phyloP scores from a whole-genome alignment of 139 green algal genomes.

The Yamagishiella unicocca region DNA sequence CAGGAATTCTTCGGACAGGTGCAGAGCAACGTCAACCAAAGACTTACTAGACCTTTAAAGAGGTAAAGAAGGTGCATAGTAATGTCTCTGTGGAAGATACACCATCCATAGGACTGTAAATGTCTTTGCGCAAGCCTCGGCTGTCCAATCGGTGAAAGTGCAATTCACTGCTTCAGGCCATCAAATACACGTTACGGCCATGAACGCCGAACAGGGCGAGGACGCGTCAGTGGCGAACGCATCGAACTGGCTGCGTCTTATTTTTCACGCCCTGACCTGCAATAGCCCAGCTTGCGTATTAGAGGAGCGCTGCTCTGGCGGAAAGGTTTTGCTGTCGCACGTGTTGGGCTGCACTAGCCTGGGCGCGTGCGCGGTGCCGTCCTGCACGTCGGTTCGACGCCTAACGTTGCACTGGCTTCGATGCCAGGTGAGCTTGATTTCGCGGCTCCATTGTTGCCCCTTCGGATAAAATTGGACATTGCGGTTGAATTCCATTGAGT shows the following conservation, averaged over 20 bases:
- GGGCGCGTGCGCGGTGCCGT: conserved; percentile 14
- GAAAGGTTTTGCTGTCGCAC: not conserved
- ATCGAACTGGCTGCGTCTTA: conserved; percentile 12
- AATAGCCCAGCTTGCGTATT: conserved; percentile 6
- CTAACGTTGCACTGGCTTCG: conserved; percentile 16
- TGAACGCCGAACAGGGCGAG: conserved; percentile 8
- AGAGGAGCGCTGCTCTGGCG: conserved; percentile 4
- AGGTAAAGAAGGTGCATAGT: not conserved
- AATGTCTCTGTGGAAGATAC: not conserved
- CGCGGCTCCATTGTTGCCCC: too few relatives aligned
- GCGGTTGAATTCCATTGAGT: too few relatives aligned
- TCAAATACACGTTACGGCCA: not conserved
- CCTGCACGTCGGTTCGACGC: conserved; percentile 12
- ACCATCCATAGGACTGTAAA: not conserved
- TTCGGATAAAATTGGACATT: too few relatives aligned
- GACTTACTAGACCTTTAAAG: too few relatives aligned
- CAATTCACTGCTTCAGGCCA: not conserved
- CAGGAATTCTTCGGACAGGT: too few relatives aligned
- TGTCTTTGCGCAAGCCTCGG: not conserved
- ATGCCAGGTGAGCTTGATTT: conserved; percentile 7
- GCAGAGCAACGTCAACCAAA: too few relatives aligned
- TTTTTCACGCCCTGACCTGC: conserved; percentile 28
- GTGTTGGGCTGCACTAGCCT: not conserved
- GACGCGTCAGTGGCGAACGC: conserved; percentile 20
- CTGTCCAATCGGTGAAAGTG: not conserved